Base-by-base conservation (phyloP, 2,329 filamentous ascomycete genomes). In the Hymenoscyphus fructigenus region DNA sequence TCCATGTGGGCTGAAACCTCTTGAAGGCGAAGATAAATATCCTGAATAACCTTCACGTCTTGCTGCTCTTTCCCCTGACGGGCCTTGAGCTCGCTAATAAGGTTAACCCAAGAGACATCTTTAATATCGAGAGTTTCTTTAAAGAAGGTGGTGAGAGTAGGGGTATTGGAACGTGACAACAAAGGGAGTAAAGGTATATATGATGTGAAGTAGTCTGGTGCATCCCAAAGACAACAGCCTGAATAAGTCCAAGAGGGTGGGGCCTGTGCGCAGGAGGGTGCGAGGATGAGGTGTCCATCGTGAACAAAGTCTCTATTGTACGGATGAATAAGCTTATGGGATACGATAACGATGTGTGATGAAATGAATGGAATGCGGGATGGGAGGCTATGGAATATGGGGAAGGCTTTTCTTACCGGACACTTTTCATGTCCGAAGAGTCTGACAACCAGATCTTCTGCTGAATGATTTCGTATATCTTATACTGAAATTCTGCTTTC, bases 381-480 rank as follows among this genome's bases (percentile, higher is more conserved):
- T 28, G 44, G 28, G 50, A 28, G 61, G 57, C 26, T 20, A 34
- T 20, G 44, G 15, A 55, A 59, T 23, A 50, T 32, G 53, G 28
- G 28, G 28, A 29, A 59, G 36, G 32, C 41, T 41, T 44, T 59
- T 32, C 56, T 50, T 63, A 63, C 61, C 36, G 32, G 36, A 62
- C 61, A 17, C 38, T 36, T 53, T 53, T 59, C 59, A 50, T 50
- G 38, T 59, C 56, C 12, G 36, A 36, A 41, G 41, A 23, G 17
- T 57, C 28, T 28, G 55, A 57, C 23, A 29, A 20, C 64, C 64
- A 62, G 36, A 62, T 36, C 47, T 66, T 63, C 58, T 17, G 17
- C 26, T 66, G 64, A 50, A 66, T 66, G 20, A 57, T 58, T 59
- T 66, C 64, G 41, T 66, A 66, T 57, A 64, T 66, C 28, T 63